A percentile compares a stretch with the other conserved stretches of the same genome.
Conservation (phyloP, 148 eudicot species). For the Cornus kousa region DNA sequence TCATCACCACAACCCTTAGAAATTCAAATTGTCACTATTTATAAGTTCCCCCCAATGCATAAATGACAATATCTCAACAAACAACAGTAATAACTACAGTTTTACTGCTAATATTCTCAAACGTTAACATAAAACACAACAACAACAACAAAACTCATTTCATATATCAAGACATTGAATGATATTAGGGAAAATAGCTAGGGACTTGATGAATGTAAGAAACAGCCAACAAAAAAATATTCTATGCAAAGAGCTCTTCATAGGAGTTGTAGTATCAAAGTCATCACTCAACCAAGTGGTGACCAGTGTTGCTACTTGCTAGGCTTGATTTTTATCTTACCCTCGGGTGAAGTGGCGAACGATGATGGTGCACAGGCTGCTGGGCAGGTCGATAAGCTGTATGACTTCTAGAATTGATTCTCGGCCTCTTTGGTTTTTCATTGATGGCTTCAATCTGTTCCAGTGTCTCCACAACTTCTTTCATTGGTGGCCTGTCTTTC, state of each 20-base stretch:
- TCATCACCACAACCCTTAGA: background rate
- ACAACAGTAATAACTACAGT: constrained; percentile 1
- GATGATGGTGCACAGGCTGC: constrained; percentile 19
- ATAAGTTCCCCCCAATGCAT: background rate
- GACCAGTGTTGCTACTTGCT: constrained; percentile 16
- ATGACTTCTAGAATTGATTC: constrained; percentile 23
- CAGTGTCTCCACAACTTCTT: constrained; percentile 58
- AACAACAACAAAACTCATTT: constrained; percentile 10
- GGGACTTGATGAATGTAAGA: background rate
- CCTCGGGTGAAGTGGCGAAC: constrained; percentile 26
- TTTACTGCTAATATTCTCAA: background rate
- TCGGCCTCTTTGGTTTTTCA: constrained; percentile 38
- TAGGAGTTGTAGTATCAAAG: background rate
- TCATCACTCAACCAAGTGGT: constrained; percentile 12
- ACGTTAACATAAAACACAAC: background rate
- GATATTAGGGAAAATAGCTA: background rate
- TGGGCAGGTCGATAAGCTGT: constrained; percentile 6
- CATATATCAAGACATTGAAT: background rate
- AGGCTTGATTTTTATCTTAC: constrained; percentile 16
- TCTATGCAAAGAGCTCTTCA: background rate
- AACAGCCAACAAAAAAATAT: background rate
- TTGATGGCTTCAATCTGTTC: constrained; percentile 34
- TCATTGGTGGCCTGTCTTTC: constrained; percentile 66
- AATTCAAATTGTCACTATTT: background rate
- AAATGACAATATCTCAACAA: background rate